Evolutionary conservation across 2,329 filamentous ascomycete species (phyloP), one percentile per base, ranked within the genome.

Genomic region (Coleophoma cylindrospora): DNA sequence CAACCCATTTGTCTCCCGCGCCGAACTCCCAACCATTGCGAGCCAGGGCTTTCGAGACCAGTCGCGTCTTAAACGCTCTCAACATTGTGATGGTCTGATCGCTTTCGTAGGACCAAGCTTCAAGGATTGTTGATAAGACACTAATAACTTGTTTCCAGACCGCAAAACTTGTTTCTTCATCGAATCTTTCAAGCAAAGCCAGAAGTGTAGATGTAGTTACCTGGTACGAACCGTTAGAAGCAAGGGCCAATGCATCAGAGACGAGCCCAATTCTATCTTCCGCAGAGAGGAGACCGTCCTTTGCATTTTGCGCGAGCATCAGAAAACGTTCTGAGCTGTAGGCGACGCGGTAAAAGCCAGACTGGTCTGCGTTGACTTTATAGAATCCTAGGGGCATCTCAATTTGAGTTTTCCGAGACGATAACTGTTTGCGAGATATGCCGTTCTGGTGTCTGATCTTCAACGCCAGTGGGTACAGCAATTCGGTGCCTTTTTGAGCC

Each of bases 261-360:
- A 84, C 83, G 80, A 87, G 84, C 61, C 84, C 84, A 47, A 84
- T 82, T 51, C 83, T 79, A 61, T 87, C 84, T 66, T 86, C 81
- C n/a, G 85, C 80, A 10, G 75, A 79, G 37, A 87, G 70, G 11
- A 83, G 72, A 14, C 81, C 81, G 5, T 15, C 45, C 15, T 36
- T 50, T 14, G 22, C 40, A 40, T 77, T 67, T 65, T 81, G 82
- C 43, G 82, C 82, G 21, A 87, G 75, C 68, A 85, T 86, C 54
- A 75, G 70, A 37, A 87, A 72, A 40, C 83, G 77, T 61, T 83
- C 78, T 2, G 82, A 77, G 9, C 74, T 72, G 68, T 87, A 87
- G 1, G 77, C 81, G 2, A 83, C 86, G 50, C 84, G 77, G 70
- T 86, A 87, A 53, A 86, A 75, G 48, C 81, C 80, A 41, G 81